Evolutionary conservation across 768 basidiomycete genomes (phyloP).

Genomic region (Leccinum olivaceopallidum): DNA sequence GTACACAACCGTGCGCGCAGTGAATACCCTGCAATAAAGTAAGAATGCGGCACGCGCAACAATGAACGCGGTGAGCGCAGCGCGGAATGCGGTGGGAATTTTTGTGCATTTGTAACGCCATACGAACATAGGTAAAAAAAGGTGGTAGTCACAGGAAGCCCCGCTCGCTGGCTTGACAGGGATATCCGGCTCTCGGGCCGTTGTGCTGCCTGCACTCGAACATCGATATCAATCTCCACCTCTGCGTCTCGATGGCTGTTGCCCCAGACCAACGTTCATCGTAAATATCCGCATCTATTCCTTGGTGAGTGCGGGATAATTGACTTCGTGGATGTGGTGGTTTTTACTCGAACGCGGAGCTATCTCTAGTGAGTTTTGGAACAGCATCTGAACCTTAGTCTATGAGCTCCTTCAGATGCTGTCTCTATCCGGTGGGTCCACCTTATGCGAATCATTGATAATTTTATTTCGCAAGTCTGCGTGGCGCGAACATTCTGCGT

Average conservation of each 20-base stretch:
- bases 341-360: not conserved
- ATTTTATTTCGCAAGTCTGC: not conserved
- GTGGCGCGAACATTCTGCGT: not conserved
- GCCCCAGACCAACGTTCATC: not conserved
- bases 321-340: constrained; percentile 1
- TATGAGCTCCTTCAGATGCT: not conserved
- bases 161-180: constrained; percentile 1
- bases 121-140: not conserved
- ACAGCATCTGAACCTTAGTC: not conserved
- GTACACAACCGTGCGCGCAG: too few species aligned
- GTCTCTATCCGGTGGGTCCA: not conserved
- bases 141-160: not conserved
- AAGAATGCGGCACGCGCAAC: too few species aligned
- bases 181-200: not conserved
- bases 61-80: too few species aligned
- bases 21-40: too few species aligned
- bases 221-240: not conserved
- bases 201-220: not conserved
- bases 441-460: not conserved
- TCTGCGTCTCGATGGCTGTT: not conserved
- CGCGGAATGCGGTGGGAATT: too few species aligned
- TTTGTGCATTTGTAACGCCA: too few species aligned
- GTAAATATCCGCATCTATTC: not conserved
- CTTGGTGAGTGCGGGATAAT: not conserved
- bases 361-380: not conserved